A percentile compares a stretch with the other conserved stretches of the same genome.
phyloP scores from a whole-genome alignment of 495 filamentous ascomycete species.

The Neurospora sp. region DNA sequence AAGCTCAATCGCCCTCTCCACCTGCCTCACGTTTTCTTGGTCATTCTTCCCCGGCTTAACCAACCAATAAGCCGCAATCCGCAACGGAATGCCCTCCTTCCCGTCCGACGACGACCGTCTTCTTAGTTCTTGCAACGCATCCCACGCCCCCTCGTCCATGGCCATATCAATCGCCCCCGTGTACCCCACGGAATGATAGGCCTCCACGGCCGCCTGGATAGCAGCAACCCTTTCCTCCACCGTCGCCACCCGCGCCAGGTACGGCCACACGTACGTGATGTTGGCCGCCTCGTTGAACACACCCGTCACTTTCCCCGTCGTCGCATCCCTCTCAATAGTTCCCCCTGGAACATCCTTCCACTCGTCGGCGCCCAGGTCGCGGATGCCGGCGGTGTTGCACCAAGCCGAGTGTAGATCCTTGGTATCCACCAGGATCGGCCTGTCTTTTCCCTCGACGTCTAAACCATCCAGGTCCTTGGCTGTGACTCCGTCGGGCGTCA shows the following conservation, averaged over 20 bases:
- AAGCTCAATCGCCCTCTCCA: conserved; percentile 51
- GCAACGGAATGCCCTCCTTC: conserved; percentile 37
- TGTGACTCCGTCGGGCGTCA: conserved; percentile 41
- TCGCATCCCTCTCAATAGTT: conserved; percentile 43
- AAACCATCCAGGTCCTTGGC: conserved; percentile 48
- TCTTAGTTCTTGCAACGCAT: conserved; percentile 40
- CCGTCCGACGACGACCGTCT: not conserved
- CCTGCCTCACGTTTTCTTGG: conserved; percentile 37
- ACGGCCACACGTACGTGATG: conserved; percentile 48
- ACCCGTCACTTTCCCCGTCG: conserved; percentile 38
- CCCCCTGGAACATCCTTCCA: conserved; percentile 47
- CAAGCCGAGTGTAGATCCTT: conserved; percentile 56
- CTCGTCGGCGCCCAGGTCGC: conserved; percentile 38
- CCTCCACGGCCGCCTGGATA: conserved; percentile 35
- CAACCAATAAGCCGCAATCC: conserved; percentile 56
- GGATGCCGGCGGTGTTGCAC: conserved; percentile 46
- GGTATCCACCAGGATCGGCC: conserved; percentile 51
- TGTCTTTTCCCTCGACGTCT: conserved; percentile 34
- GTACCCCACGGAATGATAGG: conserved; percentile 47
- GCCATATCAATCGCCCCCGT: conserved; percentile 61
- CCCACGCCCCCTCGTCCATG: conserved; percentile 56
- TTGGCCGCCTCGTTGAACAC: conserved; percentile 50
- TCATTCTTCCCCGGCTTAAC: conserved; percentile 36
- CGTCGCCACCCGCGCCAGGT: conserved; percentile 40
- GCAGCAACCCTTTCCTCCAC: conserved; percentile 45